Base-by-base conservation (phyloP, 345 rosid genomes). In the Bruguiera sexangula region DNA sequence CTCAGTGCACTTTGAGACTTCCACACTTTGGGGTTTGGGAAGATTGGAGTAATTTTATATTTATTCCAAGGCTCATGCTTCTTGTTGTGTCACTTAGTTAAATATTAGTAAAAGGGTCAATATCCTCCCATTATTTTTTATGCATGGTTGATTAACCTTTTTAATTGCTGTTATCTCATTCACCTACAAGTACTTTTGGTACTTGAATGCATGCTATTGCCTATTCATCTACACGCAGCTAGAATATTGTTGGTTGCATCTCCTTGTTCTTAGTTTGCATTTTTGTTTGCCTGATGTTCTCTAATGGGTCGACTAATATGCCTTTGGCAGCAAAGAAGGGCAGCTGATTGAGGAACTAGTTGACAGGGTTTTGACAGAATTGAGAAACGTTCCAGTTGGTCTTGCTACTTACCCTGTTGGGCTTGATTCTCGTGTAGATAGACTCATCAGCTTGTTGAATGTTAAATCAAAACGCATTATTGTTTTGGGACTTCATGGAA, bases 301-400 rank as follows among this genome's bases (percentile, higher is more conserved):
- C 51, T 24, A 15, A 55, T 21, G 8, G 6, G 20, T 59, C 19
- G 11, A 8, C 36, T 55, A 21, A 57, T 52, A 22, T 19, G 10
- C 60, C 50, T 1, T 16, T 65, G 39, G 61, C 80, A 83, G 84
- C 9, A 39, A 62, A 3, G 62, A 75, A 58, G 5, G 50, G 60
- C 13, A 37, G 4, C 26, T 82, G 67, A 76, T 87, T 72, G 75
- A 29, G 46, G 62, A 11, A 51, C 22, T 91, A 61, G 85, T 82
- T 66, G 75, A 76, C 53, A 81, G 69, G 20, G 82, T 88, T 66
- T 65, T 80, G 78, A 60, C 66, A 60, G 71, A 87, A 65, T 3
- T 88, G 78, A 77, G 75, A 64, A 87, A 80, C 58, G 74, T 87
- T 16, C 96, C 93, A 5, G 60, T 85, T 58, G 81, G 59, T 34